Evolutionary conservation across 2,329 filamentous ascomycete genomes (phyloP).

Genomic region (Magnaporthales sp.): DNA sequence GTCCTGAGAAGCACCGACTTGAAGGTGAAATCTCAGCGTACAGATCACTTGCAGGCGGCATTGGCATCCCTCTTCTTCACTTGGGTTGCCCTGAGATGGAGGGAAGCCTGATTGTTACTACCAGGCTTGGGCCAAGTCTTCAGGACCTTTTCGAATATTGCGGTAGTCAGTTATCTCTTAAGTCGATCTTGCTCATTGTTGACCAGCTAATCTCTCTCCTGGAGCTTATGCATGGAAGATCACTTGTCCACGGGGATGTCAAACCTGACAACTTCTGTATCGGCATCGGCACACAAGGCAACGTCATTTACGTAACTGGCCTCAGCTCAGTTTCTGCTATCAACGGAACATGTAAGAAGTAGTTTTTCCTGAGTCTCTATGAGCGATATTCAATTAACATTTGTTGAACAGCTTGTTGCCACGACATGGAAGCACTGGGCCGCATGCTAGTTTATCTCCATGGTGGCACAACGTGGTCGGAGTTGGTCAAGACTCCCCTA

Average conservation of each 20-base stretch:
- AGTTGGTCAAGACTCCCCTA: conserved; percentile 94
- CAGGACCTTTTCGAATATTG: conserved; percentile 99
- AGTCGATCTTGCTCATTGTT: conserved; percentile 92
- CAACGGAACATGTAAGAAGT: conserved; percentile 62
- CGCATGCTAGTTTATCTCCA: conserved; percentile 99
- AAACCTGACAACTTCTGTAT: conserved; percentile 99
- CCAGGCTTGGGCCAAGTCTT: conserved; percentile 88
- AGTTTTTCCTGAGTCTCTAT: conserved; percentile 24
- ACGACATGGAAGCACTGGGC: conserved; percentile 98
- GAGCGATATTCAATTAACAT: neutral
- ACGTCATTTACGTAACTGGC: conserved; percentile 99
- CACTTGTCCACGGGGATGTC: conserved; percentile 98
- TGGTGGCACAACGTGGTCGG: conserved; percentile 96
- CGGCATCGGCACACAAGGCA: conserved; percentile 97
- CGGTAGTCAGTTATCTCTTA: conserved; percentile 98
- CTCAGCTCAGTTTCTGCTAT: conserved; percentile 67
- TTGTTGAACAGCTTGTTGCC: conserved; percentile 60
- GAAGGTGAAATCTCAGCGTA: conserved; percentile 97
- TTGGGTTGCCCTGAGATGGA: conserved; percentile 99
- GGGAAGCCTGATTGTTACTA: conserved; percentile 99
- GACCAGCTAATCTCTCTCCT: conserved; percentile 98
- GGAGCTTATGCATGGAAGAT: conserved; percentile 99
- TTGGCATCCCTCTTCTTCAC: conserved; percentile 96
- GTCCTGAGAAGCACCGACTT: conserved; percentile 78
- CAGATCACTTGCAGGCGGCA: conserved; percentile 84